Conservation (phyloP, 2,329 filamentous ascomycete genomes). For the Hysterium pulicare region DNA sequence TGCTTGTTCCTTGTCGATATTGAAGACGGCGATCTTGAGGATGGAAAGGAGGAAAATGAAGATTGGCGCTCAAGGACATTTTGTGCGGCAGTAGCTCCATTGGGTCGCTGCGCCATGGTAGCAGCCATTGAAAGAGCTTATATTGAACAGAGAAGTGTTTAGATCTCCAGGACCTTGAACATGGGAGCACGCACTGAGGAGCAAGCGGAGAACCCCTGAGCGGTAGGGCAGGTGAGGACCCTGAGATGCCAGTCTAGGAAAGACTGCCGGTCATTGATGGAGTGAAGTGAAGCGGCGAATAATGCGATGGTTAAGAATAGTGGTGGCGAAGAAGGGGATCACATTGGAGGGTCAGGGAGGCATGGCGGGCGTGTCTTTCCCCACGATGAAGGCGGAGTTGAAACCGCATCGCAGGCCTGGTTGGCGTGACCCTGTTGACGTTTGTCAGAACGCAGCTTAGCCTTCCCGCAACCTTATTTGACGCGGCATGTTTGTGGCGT, state of each 20-base stretch:
- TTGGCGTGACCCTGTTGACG: no score
- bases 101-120: conserved; percentile 24
- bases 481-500: not conserved
- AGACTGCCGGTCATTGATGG: no score
- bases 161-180: conserved; percentile 2
- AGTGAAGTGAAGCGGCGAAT: no score
- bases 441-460: not conserved
- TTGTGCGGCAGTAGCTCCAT: conserved; percentile 13
- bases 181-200: not conserved
- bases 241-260: no score
- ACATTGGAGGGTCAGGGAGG: no score
- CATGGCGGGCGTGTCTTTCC: no score
- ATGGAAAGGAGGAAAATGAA: conserved; percentile 43
- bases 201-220: not conserved
- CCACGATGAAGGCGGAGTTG: no score
- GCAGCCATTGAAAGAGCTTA: conserved; percentile 22
- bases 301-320: no score
- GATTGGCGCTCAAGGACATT: conserved; percentile 36
- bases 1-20: conserved; percentile 34
- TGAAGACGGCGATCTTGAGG: conserved; percentile 38
- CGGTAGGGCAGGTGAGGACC: no score
- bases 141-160: not conserved
- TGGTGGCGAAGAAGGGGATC: no score
- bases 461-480: not conserved
- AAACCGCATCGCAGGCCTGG: not conserved